A percentile compares a stretch with the other conserved stretches of the same genome.
Evolutionary conservation across 495 filamentous ascomycete genomes (phyloP).

Genomic region (Alectoria sarmentosa): DNA sequence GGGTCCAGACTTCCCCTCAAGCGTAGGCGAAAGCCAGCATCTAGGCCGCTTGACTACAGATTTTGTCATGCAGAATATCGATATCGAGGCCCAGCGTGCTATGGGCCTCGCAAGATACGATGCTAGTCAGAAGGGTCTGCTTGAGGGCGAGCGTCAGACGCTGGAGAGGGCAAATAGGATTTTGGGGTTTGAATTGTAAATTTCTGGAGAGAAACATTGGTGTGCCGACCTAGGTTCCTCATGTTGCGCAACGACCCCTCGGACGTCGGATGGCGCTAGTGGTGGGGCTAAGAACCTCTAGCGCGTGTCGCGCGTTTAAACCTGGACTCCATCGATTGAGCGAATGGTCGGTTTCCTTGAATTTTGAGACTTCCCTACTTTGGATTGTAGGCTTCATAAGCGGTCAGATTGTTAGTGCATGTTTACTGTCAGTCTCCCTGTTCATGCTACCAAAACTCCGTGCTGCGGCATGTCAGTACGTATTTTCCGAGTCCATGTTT

Average conservation of each 20-base stretch:
- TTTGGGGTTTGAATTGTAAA: conserved; percentile 16
- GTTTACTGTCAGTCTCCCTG: neutral
- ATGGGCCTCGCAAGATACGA: conserved; percentile 24
- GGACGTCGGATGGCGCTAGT: neutral
- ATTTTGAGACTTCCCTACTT: too few relatives aligned
- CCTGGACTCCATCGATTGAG: neutral
- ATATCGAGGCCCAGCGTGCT: conserved; percentile 20
- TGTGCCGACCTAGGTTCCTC: too few relatives aligned
- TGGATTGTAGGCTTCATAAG: neutral
- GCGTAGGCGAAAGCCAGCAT: conserved; percentile 28
- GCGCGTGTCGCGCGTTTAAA: neutral
- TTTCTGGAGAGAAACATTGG: too few relatives aligned
- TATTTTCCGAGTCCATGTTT: too few relatives aligned
- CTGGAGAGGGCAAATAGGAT: conserved; percentile 21
- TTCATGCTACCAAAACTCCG: neutral
- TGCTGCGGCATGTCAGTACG: conserved; percentile 1
- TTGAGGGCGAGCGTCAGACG: conserved; percentile 5
- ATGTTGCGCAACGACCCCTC: too few relatives aligned
- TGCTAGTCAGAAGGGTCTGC: neutral
- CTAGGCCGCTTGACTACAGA: conserved; percentile 24
- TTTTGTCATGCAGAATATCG: conserved; percentile 25
- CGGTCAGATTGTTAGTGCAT: neutral
- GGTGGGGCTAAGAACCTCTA: neutral
- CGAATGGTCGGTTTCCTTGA: neutral
- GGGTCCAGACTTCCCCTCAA: conserved; percentile 67